Base-by-base conservation (phyloP, 2,329 filamentous ascomycete species). In the Mycogone perniciosa region DNA sequence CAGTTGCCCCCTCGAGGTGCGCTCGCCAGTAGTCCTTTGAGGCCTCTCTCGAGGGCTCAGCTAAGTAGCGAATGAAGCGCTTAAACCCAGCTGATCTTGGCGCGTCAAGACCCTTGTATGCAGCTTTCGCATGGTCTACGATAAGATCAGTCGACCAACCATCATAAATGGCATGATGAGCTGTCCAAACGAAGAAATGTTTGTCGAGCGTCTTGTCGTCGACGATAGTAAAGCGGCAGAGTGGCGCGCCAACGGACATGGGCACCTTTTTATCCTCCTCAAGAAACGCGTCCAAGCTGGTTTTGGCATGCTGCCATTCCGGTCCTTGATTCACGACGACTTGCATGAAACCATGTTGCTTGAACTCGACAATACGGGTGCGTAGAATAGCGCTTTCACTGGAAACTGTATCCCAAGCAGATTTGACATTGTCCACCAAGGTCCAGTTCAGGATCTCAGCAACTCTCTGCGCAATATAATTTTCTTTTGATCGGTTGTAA, bases 141-240 rank as follows among this genome's bases (percentile, higher is more conserved):
- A 78, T 60, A 3, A 78, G 59, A 4, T 73, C 73, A 71, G 79
- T 75, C 0, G 71, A 74, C 77, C 77, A 80, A 27, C 78, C 78
- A 46, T 82, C 78, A 52, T 81, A 82, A 0, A 81, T 60, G 4
- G 72, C 75, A 55, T 48, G 46, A 27, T 48, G 46, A 10, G 34
- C 27, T 5, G 38, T 41, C 46, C 46, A 48, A 20, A 48, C 31
- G 5, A 44, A 26, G 10, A 13, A 31, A 7, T 29, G 27, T 11
- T 11, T n/a, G 27, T 42, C 39, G 33, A 8, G 7, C 38, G 8
- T 20, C 7, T 4, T 20, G 10, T 4, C 42, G n/a, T 44, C 42
- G 6, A 44, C 30, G 11, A 44, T 11, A 13, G 6, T 10, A 20
- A 44, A 44, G 5, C 29, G 26, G 10, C 26, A 31, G 10, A 44